Base-by-base conservation (phyloP, 257 asterid species). In the Striga asiatica region DNA sequence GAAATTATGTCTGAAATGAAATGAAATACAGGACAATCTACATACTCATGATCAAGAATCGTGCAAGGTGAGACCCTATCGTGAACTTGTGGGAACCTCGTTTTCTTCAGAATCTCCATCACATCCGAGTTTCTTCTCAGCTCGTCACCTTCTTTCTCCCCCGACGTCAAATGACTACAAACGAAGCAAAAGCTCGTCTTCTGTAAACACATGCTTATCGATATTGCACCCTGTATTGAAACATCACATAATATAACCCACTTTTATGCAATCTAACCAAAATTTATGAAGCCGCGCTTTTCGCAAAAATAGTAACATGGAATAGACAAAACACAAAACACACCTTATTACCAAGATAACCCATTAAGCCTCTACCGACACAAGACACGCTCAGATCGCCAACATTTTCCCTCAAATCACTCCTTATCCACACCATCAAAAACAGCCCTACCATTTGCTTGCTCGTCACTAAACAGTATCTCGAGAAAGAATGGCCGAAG, bases 301-400 rank as follows among this genome's bases (percentile, higher is more conserved):
- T n/a, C n/a, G n/a, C n/a, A n/a, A n/a, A n/a, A n/a, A n/a, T n/a
- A n/a, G n/a, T n/a, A n/a, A n/a, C n/a, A n/a, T n/a, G n/a, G n/a
- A n/a, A n/a, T n/a, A n/a, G n/a, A n/a, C 3, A 3, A 28, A 11
- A 34, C 8, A 5, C 8, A 35, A 38, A 38, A 8, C 21, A 9
- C 60, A 89, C 97, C 88, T 89, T 89, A 74, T 89, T 89, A 31
- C 97, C 97, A 21, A 89, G 97, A 74, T 85, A 89, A 2, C 97
- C 94, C 97, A 89, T 89, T 76, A 89, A 70, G 37, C 97, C 97
- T 74, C 97, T 76, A 27, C 97, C 97, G 21, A 89, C 94, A 49
- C 97, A 89, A 31, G 95, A 83, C 6, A 82, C 94, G 74, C 81
- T 89, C 71, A 89, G 41, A 61, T 85, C 78, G 4, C 57, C 74